Percentiles rank a stretch among this genome's conserved stretches.
phyloP scores from a whole-genome alignment of 805 yeast genomes.

The Metschnikowia vanudenii region DNA sequence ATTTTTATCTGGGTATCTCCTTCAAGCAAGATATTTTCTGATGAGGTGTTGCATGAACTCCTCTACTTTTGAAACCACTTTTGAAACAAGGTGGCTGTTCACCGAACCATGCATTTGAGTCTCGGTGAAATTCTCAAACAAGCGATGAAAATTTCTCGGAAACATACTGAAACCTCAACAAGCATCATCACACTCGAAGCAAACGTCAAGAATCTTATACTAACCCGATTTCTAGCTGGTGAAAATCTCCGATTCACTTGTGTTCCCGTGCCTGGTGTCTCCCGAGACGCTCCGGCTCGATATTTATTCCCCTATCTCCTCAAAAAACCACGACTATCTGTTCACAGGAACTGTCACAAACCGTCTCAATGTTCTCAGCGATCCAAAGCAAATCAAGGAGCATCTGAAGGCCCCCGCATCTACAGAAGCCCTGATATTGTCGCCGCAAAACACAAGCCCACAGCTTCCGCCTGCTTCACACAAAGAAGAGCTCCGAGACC shows the following conservation, averaged over 20 bases:
- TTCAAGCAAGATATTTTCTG: too few relatives aligned
- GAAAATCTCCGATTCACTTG: constrained; percentile 25
- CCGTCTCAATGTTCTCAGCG: constrained; percentile 33
- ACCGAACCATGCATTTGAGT: not conserved
- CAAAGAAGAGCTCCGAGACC: constrained; percentile 1
- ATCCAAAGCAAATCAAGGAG: constrained; percentile 29
- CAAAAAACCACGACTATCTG: constrained; percentile 11
- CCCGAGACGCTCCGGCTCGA: constrained; percentile 39
- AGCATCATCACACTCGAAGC: not conserved
- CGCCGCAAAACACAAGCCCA: constrained; percentile 1
- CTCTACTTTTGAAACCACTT: too few relatives aligned
- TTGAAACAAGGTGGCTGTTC: too few relatives aligned
- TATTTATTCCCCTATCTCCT: constrained; percentile 25
- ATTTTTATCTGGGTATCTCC: not conserved
- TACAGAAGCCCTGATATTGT: not conserved
- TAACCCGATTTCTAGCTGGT: constrained; percentile 30
- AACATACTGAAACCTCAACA: too few relatives aligned
- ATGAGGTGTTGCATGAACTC: too few relatives aligned
- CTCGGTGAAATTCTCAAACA: not conserved
- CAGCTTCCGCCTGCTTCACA: not conserved
- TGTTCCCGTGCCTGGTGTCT: constrained; percentile 33
- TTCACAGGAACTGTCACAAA: constrained; percentile 34
- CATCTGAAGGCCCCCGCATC: constrained; percentile 8
- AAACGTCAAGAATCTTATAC: not conserved
- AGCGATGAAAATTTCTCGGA: not conserved